These are phyloP conservation scores for Stachybotrys chartarum DNA, from an alignment of 2,329 filamentous ascomycete species.

Conservation along the genomic window DNA sequence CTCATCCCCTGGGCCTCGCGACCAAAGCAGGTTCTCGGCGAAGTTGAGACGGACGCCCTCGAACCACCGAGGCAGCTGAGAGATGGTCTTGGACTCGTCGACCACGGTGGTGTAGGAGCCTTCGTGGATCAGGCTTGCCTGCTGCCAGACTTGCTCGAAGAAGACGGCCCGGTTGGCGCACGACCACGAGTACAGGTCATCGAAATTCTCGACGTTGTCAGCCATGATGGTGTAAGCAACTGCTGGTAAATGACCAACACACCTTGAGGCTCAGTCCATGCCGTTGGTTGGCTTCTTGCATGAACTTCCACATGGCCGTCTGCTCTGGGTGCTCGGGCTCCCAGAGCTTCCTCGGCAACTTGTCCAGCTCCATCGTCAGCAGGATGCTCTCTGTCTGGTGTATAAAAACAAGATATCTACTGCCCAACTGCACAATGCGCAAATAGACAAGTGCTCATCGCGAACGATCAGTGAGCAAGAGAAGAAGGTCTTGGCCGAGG, in stretches of 20 bases:
- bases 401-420: not conserved
- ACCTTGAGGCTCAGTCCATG: slow-evolving; percentile 52
- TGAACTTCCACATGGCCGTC: slow-evolving; percentile 61
- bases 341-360: slow-evolving; percentile 57
- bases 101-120: slow-evolving; percentile 55
- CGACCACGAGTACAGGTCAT: slow-evolving; percentile 62
- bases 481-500: not conserved
- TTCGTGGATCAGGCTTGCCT: slow-evolving; percentile 53
- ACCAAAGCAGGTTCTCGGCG: slow-evolving; percentile 73
- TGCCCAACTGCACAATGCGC: too few relatives aligned
- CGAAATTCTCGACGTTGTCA: not conserved
- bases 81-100: slow-evolving; percentile 63
- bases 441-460: too few relatives aligned
- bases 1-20: slow-evolving; percentile 31
- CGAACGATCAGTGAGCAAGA: too few relatives aligned
- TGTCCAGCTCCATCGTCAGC: slow-evolving; percentile 20
- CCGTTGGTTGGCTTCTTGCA: slow-evolving; percentile 55
- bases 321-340: slow-evolving; percentile 54
- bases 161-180: slow-evolving; percentile 54
- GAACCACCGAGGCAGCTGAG: slow-evolving; percentile 71
- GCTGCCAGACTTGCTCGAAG: slow-evolving; percentile 57
- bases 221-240: not conserved
- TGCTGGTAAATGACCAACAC: slow-evolving; percentile 4
- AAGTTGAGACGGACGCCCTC: slow-evolving; percentile 67
- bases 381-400: not conserved